Percentiles rank a stretch among this genome's conserved stretches.
phyloP scores from a whole-genome alignment of 495 filamentous ascomycete species.

The Penicillium canariense region DNA sequence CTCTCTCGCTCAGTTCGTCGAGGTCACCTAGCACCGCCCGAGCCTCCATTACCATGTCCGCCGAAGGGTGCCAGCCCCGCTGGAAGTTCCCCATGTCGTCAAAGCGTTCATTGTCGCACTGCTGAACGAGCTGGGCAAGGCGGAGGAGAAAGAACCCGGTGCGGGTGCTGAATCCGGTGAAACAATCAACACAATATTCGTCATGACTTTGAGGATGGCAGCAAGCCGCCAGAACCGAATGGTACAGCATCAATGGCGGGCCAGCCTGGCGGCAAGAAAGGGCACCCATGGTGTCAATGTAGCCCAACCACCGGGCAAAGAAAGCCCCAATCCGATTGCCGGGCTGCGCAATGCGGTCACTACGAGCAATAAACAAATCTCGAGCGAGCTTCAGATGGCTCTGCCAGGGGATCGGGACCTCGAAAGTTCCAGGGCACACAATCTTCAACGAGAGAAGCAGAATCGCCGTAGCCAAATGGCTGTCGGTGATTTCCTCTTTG shows the following conservation, averaged over 20 bases:
- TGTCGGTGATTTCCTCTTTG: conserved; percentile 63
- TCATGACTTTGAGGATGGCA: conserved; percentile 41
- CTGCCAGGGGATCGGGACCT: conserved; percentile 71
- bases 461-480: conserved; percentile 78
- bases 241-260: conserved; percentile 54
- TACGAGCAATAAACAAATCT: conserved; percentile 69
- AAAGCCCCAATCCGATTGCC: conserved; percentile 72
- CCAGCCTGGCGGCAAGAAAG: conserved; percentile 68
- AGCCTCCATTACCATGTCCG: conserved; percentile 52
- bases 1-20: conserved; percentile 28
- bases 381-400: conserved; percentile 74
- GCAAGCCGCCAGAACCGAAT: conserved; percentile 51
- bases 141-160: conserved; percentile 70
- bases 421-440: conserved; percentile 78
- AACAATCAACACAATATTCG: conserved; percentile 70
- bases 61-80: conserved; percentile 58
- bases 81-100: conserved; percentile 52
- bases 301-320: conserved; percentile 82
- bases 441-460: conserved; percentile 87
- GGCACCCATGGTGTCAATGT: conserved; percentile 77
- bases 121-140: conserved; percentile 68
- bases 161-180: conserved; percentile 72
- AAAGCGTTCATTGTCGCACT: conserved; percentile 68
- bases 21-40: conserved; percentile 55
- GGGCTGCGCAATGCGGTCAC: conserved; percentile 48